phyloP scores from a whole-genome alignment of 257 asterid genomes.

The Sherardia arvensis region DNA sequence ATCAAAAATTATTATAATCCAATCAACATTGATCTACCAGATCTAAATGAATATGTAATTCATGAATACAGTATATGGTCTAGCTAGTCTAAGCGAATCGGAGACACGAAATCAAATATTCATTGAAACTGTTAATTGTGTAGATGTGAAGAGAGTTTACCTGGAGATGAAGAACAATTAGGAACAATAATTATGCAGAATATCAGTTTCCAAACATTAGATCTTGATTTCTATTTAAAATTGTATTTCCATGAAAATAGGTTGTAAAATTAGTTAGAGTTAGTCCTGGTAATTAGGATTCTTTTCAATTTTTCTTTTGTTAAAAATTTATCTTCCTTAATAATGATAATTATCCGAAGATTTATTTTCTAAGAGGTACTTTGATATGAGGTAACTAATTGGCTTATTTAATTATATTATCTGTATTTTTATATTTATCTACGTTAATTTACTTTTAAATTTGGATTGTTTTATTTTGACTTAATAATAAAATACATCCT shows the following conservation, averaged over 20 bases:
- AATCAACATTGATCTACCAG: neutral
- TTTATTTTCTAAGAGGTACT: too few relatives aligned
- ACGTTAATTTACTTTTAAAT: too few relatives aligned
- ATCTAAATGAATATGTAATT: neutral
- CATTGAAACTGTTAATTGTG: neutral
- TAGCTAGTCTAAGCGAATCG: neutral
- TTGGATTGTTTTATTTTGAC: too few relatives aligned
- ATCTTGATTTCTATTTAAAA: neutral
- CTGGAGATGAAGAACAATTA: neutral
- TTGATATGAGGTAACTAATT: too few relatives aligned
- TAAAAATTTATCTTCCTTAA: neutral
- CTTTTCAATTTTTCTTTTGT: neutral
- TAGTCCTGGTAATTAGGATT: conserved; percentile 13
- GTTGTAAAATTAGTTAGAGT: neutral
- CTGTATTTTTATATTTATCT: too few relatives aligned
- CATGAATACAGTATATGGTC: neutral
- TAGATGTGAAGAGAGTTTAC: neutral
- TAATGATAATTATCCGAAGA: too few relatives aligned
- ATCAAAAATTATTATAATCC: neutral
- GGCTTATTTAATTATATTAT: too few relatives aligned
- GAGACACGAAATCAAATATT: neutral
- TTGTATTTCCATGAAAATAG: neutral
- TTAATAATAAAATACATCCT: too few relatives aligned
- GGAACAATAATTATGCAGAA: neutral
- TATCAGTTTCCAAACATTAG: neutral